These are phyloP conservation scores for Fonsecaea pedrosoi DNA, from an alignment of 2,329 filamentous ascomycete species.

Conservation along the genomic window DNA sequence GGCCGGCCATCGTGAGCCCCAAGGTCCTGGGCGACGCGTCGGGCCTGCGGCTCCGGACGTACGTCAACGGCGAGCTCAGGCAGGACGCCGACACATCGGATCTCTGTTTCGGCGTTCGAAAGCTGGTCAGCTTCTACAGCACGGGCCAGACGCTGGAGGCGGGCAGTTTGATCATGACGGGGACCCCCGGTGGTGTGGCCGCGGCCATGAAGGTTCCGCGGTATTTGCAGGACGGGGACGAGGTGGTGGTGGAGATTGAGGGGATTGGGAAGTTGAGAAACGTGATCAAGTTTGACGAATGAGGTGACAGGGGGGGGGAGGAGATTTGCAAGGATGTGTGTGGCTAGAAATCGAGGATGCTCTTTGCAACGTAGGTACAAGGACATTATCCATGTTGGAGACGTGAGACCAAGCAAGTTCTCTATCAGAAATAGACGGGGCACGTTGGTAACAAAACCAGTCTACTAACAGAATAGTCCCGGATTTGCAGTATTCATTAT, in stretches of 20 bases:
- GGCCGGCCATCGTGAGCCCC: constrained; percentile 45
- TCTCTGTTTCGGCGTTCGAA: constrained; percentile 47
- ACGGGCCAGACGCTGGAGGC: constrained; percentile 47
- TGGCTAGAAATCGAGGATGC: background rate
- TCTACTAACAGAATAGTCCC: too few species aligned
- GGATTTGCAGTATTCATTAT: too few species aligned
- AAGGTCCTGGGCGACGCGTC: constrained; percentile 46
- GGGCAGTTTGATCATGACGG: constrained; percentile 50
- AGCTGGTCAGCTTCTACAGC: constrained; percentile 45
- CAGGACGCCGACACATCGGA: constrained; percentile 48
- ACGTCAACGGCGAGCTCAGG: constrained; percentile 41
- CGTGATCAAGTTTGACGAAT: background rate
- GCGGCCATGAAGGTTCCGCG: constrained; percentile 48
- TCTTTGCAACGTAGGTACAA: background rate
- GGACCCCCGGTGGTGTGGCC: constrained; percentile 52
- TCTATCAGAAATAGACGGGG: too few species aligned
- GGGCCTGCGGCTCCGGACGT: constrained; percentile 37
- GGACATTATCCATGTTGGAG: background rate
- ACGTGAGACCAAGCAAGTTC: too few species aligned
- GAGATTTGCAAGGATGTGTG: background rate
- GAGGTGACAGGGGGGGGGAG: background rate
- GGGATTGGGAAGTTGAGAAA: constrained; percentile 5
- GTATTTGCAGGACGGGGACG: constrained; percentile 45
- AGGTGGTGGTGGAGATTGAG: constrained; percentile 8
- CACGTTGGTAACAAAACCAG: too few species aligned